phyloP scores from a whole-genome alignment of 1,284 basidiomycete species.

The Microbotryum lychnidis-dioicae region DNA sequence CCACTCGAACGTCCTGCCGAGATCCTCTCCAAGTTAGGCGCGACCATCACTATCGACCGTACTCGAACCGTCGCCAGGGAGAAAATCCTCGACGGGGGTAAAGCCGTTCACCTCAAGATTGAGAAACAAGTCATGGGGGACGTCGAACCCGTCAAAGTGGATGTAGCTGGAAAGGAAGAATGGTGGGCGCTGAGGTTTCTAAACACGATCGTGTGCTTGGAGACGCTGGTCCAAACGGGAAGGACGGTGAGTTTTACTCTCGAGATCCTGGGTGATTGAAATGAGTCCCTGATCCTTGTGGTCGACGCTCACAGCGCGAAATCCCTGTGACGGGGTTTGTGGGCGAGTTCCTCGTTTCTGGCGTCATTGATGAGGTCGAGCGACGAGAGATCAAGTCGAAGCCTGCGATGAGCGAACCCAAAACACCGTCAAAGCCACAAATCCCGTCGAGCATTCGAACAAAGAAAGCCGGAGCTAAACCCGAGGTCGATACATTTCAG shows the following conservation, averaged over 20 bases:
- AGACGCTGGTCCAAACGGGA: conserved; percentile 21
- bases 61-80: conserved; percentile 26
- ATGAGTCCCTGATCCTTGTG: not conserved
- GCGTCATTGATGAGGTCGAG: conserved; percentile 34
- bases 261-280: not conserved
- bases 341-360: conserved; percentile 27
- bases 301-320: conserved; percentile 7
- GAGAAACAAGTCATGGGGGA: conserved; percentile 32
- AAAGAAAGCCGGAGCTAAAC: not conserved
- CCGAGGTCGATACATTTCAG: not conserved
- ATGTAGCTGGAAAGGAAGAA: conserved; percentile 24
- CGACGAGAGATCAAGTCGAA: conserved; percentile 14
- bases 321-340: conserved; percentile 30
- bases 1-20: conserved; percentile 13
- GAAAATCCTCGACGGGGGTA: conserved; percentile 25
- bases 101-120: conserved; percentile 25
- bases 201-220: conserved; percentile 29
- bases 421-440: not conserved
- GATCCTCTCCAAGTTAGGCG: conserved; percentile 6
- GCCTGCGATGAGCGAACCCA: not conserved
- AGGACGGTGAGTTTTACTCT: conserved; percentile 12
- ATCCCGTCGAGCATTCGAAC: conserved; percentile 9
- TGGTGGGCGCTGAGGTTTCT: conserved; percentile 31
- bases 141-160: conserved; percentile 24
- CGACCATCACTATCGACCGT: conserved; percentile 17